Conservation (phyloP, 495 filamentous ascomycete species). For the Glonium stellatum region DNA sequence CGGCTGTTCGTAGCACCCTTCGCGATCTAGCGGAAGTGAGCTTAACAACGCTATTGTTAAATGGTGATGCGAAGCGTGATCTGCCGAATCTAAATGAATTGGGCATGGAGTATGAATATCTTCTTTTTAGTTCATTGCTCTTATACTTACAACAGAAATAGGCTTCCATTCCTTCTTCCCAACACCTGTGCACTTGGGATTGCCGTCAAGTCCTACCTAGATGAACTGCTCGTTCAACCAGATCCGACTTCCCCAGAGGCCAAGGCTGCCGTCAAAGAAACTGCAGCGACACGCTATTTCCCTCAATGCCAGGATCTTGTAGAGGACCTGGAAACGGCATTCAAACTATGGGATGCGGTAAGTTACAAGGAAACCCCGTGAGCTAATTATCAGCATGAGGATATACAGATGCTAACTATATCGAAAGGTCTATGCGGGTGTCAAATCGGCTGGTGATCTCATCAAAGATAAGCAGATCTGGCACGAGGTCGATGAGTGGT, state of each 20-base stretch:
- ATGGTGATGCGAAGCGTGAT: slow-evolving; percentile 65
- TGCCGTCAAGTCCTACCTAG: slow-evolving; percentile 85
- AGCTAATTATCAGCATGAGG: neutral
- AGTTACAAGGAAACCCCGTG: slow-evolving; percentile 26
- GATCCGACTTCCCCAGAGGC: slow-evolving; percentile 52
- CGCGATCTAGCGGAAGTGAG: slow-evolving; percentile 79
- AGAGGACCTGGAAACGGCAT: slow-evolving; percentile 72
- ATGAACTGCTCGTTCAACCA: slow-evolving; percentile 59
- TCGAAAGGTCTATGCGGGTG: slow-evolving; percentile 53
- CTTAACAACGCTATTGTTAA: slow-evolving; percentile 68
- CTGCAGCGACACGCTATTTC: slow-evolving; percentile 62
- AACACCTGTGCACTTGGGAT: slow-evolving; percentile 80
- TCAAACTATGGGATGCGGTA: slow-evolving; percentile 76
- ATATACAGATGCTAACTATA: slow-evolving; percentile 1
- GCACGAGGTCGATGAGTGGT: slow-evolving; percentile 29
- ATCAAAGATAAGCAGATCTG: slow-evolving; percentile 23
- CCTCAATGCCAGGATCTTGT: slow-evolving; percentile 67
- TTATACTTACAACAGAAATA: slow-evolving; percentile 32
- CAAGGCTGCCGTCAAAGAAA: slow-evolving; percentile 52
- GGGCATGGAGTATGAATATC: slow-evolving; percentile 55
- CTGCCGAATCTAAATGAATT: slow-evolving; percentile 64
- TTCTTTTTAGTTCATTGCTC: neutral
- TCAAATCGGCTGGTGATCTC: slow-evolving; percentile 49
- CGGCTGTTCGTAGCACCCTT: slow-evolving; percentile 66
- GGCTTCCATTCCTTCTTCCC: slow-evolving; percentile 78